Conservation (phyloP, 2,329 filamentous ascomycete species). For the Arachnomyces sp. region DNA sequence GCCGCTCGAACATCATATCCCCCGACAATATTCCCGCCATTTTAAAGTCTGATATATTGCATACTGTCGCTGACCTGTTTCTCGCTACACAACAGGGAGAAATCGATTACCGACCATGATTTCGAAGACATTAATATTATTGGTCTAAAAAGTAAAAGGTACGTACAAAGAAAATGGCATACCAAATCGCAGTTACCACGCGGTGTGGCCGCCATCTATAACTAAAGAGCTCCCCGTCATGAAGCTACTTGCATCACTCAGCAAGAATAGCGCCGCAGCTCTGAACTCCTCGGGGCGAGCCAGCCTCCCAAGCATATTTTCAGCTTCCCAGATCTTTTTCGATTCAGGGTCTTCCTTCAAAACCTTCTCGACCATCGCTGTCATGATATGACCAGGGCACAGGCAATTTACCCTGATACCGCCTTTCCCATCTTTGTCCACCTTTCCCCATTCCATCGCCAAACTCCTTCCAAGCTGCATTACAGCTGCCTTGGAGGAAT, state of each 20-base stretch:
- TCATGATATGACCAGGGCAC: constrained; percentile 48
- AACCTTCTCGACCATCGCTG: constrained; percentile 71
- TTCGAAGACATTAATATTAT: too few species aligned
- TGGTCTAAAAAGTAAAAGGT: background rate
- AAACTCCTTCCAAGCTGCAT: constrained; percentile 44
- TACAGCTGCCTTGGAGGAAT: constrained; percentile 47
- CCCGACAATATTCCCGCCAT: too few species aligned
- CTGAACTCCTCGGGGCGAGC: constrained; percentile 52
- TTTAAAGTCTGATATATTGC: too few species aligned
- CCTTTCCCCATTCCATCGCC: constrained; percentile 46
- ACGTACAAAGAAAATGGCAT: background rate
- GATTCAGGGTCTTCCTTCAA: constrained; percentile 66
- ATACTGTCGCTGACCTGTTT: too few species aligned
- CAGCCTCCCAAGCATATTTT: constrained; percentile 46
- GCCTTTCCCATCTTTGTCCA: constrained; percentile 17
- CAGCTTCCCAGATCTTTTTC: constrained; percentile 33
- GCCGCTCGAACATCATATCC: too few species aligned
- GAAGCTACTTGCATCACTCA: constrained; percentile 59
- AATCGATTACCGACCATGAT: too few species aligned
- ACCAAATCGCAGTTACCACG: constrained; percentile 26
- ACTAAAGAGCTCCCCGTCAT: constrained; percentile 63
- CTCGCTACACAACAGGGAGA: too few species aligned
- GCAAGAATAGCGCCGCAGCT: constrained; percentile 58
- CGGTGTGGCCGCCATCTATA: constrained; percentile 62
- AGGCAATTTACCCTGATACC: constrained; percentile 48